Percentiles rank a stretch among this genome's conserved stretches.
Conservation (phyloP, 2,329 filamentous ascomycete species). For the Colletotrichum chrysophilum region DNA sequence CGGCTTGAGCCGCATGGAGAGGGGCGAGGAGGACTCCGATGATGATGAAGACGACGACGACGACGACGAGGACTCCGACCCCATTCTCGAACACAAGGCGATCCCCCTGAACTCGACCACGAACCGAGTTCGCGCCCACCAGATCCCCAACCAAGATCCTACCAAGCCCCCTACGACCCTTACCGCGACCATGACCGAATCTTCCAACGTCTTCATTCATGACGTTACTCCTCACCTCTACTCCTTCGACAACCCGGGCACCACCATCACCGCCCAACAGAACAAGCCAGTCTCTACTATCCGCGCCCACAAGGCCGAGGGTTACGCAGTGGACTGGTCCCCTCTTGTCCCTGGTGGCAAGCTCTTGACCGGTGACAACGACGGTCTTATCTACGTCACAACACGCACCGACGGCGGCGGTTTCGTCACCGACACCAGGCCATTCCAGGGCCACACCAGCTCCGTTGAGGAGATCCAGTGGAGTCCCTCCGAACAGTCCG, state of each 20-base stretch:
- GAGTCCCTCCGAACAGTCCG: constrained; percentile 90
- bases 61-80: constrained; percentile 80
- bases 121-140: constrained; percentile 90
- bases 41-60: constrained; percentile 68
- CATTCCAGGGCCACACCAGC: constrained; percentile 83
- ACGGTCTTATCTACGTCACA: constrained; percentile 88
- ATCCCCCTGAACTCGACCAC: constrained; percentile 88
- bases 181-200: constrained; percentile 92
- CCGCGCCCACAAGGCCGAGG: constrained; percentile 89
- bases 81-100: constrained; percentile 89
- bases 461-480: constrained; percentile 96
- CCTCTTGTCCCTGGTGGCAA: constrained; percentile 80
- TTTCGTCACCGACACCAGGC: constrained; percentile 84
- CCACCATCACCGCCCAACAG: constrained; percentile 78
- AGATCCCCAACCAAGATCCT: constrained; percentile 74
- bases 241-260: constrained; percentile 89
- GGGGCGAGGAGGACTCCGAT: constrained; percentile 68
- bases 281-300: constrained; percentile 90
- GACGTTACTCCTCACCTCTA: constrained; percentile 89
- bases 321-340: constrained; percentile 98
- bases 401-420: constrained; percentile 86
- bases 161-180: constrained; percentile 79
- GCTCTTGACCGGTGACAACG: constrained; percentile 89
- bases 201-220: constrained; percentile 87
- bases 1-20: constrained; percentile 86